Conservation (phyloP, 495 filamentous ascomycete species). For the Penicillium diatomitis region DNA sequence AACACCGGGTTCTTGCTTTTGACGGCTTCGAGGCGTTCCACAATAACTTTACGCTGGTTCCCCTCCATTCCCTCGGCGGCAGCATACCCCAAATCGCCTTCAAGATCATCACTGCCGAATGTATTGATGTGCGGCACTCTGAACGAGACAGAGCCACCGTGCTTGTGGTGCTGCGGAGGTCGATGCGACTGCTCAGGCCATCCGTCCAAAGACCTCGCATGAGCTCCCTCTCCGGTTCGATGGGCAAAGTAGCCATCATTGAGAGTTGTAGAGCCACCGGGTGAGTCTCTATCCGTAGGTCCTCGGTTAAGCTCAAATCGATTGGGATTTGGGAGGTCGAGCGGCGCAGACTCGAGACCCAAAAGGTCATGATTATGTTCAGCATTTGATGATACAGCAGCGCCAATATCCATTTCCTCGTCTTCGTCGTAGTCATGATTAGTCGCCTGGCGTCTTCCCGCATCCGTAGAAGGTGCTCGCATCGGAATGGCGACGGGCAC, state of each 20-base stretch:
- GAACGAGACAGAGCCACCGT: conserved; percentile 34
- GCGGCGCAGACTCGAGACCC: conserved; percentile 49
- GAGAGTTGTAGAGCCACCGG: conserved; percentile 30
- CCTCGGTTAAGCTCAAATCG: conserved; percentile 71
- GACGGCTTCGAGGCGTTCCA: conserved; percentile 88
- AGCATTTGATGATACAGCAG: conserved; percentile 50
- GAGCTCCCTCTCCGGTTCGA: conserved; percentile 16
- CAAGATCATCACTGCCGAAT: conserved; percentile 65
- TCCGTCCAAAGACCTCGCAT: conserved; percentile 27
- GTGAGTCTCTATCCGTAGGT: conserved; percentile 33
- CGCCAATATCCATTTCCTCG: conserved; percentile 90
- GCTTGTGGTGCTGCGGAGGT: conserved; percentile 28
- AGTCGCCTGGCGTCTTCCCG: conserved; percentile 51
- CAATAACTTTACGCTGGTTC: conserved; percentile 84
- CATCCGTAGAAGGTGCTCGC: conserved; percentile 64
- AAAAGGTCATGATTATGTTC: conserved; percentile 58
- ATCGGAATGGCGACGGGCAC: conserved; percentile 89
- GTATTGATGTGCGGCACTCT: conserved; percentile 22
- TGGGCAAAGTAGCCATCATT: conserved; percentile 24
- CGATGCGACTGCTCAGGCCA: conserved; percentile 32
- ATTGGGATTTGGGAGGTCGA: conserved; percentile 69
- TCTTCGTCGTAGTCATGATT: conserved; percentile 46
- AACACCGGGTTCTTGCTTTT: conserved; percentile 94
- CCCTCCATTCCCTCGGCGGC: conserved; percentile 91
- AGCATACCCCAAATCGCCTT: conserved; percentile 89